phyloP scores from a whole-genome alignment of 345 rosid species.

The Aethionema arabicum region DNA sequence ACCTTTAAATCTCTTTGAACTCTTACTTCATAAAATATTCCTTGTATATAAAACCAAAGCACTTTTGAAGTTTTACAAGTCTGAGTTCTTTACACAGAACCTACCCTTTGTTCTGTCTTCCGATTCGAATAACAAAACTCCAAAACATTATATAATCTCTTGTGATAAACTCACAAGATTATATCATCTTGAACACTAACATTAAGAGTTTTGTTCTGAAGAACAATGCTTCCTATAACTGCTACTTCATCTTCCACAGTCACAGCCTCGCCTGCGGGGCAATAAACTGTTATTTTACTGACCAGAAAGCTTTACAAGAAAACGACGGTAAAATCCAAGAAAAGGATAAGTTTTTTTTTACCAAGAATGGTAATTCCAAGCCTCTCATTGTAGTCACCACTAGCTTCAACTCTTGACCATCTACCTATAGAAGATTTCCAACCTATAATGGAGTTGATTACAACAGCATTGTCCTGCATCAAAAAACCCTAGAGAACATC shows the following conservation, averaged over 20 bases:
- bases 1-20: too few relatives aligned
- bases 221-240: slow-evolving; percentile 74
- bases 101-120: too few relatives aligned
- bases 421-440: slow-evolving; percentile 82
- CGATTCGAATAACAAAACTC: neutral
- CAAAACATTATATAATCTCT: neutral
- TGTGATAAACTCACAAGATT: slow-evolving; percentile 45
- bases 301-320: neutral
- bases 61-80: too few relatives aligned
- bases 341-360: slow-evolving; percentile 9
- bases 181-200: slow-evolving; percentile 71
- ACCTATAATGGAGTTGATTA: slow-evolving; percentile 66
- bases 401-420: slow-evolving; percentile 85
- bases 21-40: too few relatives aligned
- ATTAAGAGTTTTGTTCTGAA: slow-evolving; percentile 64
- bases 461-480: slow-evolving; percentile 72
- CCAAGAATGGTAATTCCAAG: slow-evolving; percentile 84
- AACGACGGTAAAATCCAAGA: neutral
- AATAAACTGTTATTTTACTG: slow-evolving; percentile 12
- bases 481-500: neutral
- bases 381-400: slow-evolving; percentile 69
- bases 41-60: too few relatives aligned
- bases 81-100: neutral
- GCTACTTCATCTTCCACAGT: slow-evolving; percentile 77
- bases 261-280: slow-evolving; percentile 70